Conservation (phyloP, 2,329 filamentous ascomycete species). For the Metarhizium album region DNA sequence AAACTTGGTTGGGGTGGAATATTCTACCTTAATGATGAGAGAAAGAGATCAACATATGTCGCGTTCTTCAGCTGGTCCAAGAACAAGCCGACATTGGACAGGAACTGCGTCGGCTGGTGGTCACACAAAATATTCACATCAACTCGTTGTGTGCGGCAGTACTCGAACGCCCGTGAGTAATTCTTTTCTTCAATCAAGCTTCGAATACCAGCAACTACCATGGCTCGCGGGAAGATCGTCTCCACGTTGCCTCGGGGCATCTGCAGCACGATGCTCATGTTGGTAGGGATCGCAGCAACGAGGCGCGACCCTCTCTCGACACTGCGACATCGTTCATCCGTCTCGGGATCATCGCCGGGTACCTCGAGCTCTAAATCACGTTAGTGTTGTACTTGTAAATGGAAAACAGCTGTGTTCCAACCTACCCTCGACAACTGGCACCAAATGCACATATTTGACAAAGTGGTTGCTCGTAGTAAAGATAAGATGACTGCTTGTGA, state of each 20-base stretch:
- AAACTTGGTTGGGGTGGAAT: not conserved
- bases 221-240: constrained; percentile 84
- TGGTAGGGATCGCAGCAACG: constrained; percentile 80
- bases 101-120: constrained; percentile 78
- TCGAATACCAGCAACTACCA: constrained; percentile 85
- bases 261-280: constrained; percentile 77
- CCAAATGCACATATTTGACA: constrained; percentile 84
- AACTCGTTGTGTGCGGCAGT: constrained; percentile 85
- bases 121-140: constrained; percentile 98
- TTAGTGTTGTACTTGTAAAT: not conserved
- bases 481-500: constrained; percentile 73
- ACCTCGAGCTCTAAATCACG: constrained; percentile 59
- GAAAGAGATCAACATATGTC: constrained; percentile 78
- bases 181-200: constrained; percentile 68
- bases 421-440: constrained; percentile 50
- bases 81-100: constrained; percentile 64
- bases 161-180: constrained; percentile 74
- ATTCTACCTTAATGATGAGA: constrained; percentile 66
- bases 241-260: constrained; percentile 95
- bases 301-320: constrained; percentile 83
- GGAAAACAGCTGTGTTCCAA: not conserved
- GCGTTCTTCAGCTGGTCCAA: constrained; percentile 74
- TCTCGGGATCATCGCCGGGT: constrained; percentile 79
- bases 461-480: constrained; percentile 89
- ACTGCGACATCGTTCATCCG: constrained; percentile 81